Percentiles rank a stretch among this genome's conserved stretches.
Evolutionary conservation across 768 basidiomycete genomes (phyloP).

Genomic region (Mycena filopes): DNA sequence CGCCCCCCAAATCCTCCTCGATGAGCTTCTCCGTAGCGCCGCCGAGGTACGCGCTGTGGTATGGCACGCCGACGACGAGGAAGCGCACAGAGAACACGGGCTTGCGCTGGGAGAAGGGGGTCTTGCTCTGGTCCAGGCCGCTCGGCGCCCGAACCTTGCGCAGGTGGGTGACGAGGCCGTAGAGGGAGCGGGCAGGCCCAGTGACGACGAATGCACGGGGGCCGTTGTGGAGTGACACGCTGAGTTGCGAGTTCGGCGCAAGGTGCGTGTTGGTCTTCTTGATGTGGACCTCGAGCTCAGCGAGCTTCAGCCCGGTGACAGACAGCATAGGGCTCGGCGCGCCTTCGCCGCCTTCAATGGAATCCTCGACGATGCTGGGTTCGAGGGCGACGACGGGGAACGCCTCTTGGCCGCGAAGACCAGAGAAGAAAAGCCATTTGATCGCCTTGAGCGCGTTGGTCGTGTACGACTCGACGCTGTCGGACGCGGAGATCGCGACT

Average conservation of each 20-base stretch:
- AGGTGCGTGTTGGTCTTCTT: constrained; percentile 90
- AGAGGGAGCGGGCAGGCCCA: constrained; percentile 90
- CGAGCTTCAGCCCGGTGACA: constrained; percentile 81
- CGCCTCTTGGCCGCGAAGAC: constrained; percentile 91
- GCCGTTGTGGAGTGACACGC: constrained; percentile 93
- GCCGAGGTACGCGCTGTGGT: constrained; percentile 88
- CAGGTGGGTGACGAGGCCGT: constrained; percentile 91
- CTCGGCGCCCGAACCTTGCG: constrained; percentile 89
- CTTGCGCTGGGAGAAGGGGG: constrained; percentile 94
- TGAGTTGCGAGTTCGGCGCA: constrained; percentile 78
- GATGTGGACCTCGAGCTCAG: constrained; percentile 84
- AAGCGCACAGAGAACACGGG: constrained; percentile 93
- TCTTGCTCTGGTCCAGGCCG: constrained; percentile 93
- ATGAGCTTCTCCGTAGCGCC: constrained; percentile 81
- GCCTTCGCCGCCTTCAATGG: constrained; percentile 93
- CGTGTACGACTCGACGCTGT: constrained; percentile 77
- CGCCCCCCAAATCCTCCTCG: constrained; percentile 76
- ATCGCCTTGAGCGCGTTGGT: constrained; percentile 85
- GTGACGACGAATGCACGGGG: constrained; percentile 92
- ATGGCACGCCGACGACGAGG: constrained; percentile 95
- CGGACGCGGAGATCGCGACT: constrained; percentile 86
- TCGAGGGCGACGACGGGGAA: constrained; percentile 95
- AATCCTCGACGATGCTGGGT: constrained; percentile 86
- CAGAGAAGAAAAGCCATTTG: constrained; percentile 93
- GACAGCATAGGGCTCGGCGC: constrained; percentile 93